These are phyloP conservation scores for Trichosanthes truncata DNA, from an alignment of 306 rosid genomes.

Conservation along the genomic window DNA sequence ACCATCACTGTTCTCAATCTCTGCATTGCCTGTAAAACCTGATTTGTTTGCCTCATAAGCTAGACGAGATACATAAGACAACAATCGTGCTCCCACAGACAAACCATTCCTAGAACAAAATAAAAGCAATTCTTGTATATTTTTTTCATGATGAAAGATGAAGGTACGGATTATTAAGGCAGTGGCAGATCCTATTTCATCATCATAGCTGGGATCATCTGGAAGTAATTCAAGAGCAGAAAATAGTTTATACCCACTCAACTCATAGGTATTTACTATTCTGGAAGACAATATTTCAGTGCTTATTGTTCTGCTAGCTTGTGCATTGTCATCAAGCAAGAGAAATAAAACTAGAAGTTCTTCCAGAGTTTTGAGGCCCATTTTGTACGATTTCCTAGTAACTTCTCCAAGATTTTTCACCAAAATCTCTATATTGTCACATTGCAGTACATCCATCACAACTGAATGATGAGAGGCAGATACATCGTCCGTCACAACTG, in stretches of 20 bases:
- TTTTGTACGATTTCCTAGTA: constrained; percentile 7
- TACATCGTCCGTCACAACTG: background rate
- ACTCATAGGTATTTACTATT: constrained; percentile 9
- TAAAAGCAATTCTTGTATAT: constrained; percentile 19
- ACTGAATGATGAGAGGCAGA: background rate
- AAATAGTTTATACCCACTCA: constrained; percentile 22
- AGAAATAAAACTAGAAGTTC: constrained; percentile 10
- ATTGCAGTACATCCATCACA: background rate
- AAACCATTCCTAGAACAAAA: constrained; percentile 20
- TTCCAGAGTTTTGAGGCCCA: constrained; percentile 11
- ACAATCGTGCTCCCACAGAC: constrained; percentile 18
- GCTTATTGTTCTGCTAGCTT: background rate
- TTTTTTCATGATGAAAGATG: constrained; percentile 13
- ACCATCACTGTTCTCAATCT: background rate
- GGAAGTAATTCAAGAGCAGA: constrained; percentile 11
- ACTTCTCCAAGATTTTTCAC: constrained; percentile 10
- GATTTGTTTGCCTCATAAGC: constrained; percentile 18
- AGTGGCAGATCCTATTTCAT: constrained; percentile 23
- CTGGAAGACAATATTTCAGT: constrained; percentile 12
- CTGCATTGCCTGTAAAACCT: background rate
- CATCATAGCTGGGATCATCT: constrained; percentile 10
- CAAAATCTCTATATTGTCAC: constrained; percentile 12
- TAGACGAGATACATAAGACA: constrained; percentile 21
- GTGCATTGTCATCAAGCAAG: constrained; percentile 8
- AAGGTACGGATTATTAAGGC: constrained; percentile 18